phyloP scores from a whole-genome alignment of 345 rosid species.

The Rhizophora apiculata region DNA sequence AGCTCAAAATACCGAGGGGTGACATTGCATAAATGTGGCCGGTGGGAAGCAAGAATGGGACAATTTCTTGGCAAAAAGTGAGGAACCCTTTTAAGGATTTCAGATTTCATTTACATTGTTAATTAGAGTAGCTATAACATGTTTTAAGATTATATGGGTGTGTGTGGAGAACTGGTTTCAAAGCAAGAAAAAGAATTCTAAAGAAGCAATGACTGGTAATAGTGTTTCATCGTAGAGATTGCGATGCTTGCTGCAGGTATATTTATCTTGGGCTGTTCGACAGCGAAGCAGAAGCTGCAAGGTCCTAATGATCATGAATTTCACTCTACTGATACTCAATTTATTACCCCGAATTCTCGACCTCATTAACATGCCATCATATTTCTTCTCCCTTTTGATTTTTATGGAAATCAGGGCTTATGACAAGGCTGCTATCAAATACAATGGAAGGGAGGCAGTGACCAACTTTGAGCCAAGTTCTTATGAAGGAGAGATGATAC shows the following conservation, averaged over 20 bases:
- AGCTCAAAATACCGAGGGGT: conserved; percentile 94
- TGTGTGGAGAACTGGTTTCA: conserved; percentile 3
- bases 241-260: conserved; percentile 98
- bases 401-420: conserved; percentile 82
- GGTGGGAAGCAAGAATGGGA: conserved; percentile 99
- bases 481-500: conserved; percentile 55
- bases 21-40: conserved; percentile 86
- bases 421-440: conserved; percentile 88
- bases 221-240: conserved; percentile 57
- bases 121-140: conserved; percentile 8
- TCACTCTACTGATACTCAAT: conserved; percentile 45
- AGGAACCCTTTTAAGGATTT: conserved; percentile 26
- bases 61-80: conserved; percentile 97
- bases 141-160: conserved; percentile 18
- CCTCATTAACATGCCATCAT: conserved; percentile 40
- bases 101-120: conserved; percentile 3
- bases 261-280: conserved; percentile 97
- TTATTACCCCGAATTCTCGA: conserved; percentile 46
- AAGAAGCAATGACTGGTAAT: conserved; percentile 44
- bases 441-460: conserved; percentile 32
- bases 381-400: conserved; percentile 49
- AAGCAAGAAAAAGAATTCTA: conserved; percentile 25
- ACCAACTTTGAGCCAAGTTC: conserved; percentile 47
- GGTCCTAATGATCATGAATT: conserved; percentile 77
- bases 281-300: conserved; percentile 98